These are phyloP conservation scores for Acanthamoeba castellanii DNA, from an alignment of 208 protist species.

Conservation along the genomic window DNA sequence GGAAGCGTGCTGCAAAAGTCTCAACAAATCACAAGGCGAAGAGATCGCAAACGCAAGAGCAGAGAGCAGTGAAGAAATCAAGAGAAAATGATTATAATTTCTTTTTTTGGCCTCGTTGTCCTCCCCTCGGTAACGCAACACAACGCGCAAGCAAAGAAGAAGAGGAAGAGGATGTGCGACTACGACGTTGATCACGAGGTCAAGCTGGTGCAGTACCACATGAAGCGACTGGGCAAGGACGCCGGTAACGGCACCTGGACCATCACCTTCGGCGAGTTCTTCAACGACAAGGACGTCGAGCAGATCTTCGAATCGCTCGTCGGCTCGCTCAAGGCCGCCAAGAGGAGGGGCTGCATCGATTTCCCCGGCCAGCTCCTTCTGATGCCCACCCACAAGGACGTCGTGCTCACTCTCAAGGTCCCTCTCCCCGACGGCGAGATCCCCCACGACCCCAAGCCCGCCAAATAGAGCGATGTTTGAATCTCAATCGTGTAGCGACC, in stretches of 20 bases:
- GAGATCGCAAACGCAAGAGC: too few relatives aligned
- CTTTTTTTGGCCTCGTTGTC: not conserved
- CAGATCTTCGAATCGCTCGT: conserved; percentile 76
- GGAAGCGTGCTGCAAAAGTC: too few relatives aligned
- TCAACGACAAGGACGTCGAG: conserved; percentile 74
- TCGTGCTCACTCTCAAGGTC: conserved; percentile 72
- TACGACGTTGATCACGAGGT: conserved; percentile 80
- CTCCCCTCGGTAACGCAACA: not conserved
- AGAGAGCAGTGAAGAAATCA: too few relatives aligned
- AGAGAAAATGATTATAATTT: too few relatives aligned
- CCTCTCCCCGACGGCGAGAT: conserved; percentile 10
- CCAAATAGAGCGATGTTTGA: not conserved
- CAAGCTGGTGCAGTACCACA: conserved; percentile 69
- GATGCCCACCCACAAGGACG: conserved; percentile 77
- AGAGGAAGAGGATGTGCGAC: not conserved
- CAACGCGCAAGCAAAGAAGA: not conserved
- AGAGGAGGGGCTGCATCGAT: conserved; percentile 73
- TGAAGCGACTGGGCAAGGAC: conserved; percentile 74
- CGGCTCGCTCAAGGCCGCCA: conserved; percentile 78
- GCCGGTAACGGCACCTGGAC: conserved; percentile 68
- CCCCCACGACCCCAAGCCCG: not conserved
- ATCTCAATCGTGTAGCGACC: too few relatives aligned
- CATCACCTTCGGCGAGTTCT: conserved; percentile 75
- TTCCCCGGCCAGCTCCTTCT: conserved; percentile 73
- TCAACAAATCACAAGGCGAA: too few relatives aligned